Base-by-base conservation (phyloP, 2,329 filamentous ascomycete species). In the Penicillium hesseltinei region DNA sequence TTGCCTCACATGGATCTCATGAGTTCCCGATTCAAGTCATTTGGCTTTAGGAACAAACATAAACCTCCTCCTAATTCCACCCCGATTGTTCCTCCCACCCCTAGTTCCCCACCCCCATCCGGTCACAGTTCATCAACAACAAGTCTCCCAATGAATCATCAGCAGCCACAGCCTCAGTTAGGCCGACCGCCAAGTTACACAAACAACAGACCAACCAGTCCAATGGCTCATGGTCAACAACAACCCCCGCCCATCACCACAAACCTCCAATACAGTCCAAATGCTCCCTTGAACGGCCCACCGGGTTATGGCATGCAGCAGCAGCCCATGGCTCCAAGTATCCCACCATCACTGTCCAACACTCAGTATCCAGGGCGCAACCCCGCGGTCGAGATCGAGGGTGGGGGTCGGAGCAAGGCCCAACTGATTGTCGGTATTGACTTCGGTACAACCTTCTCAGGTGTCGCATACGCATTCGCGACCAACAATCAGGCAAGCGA, bases 401-500 rank as follows among this genome's bases (percentile, higher is more conserved):
- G 90, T 58, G 90, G 88, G 68, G 91, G 88, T 70, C 87, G 91
- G 73, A 96, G 88, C 80, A 97, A 97, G 81, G 90, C 94, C 52
- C 94, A 97, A 80, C 82, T 99, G 70, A 99, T 99, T 75, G 94
- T 99, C 54, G 94, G 94, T 66, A 97, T 99, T 73, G 94, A 99
- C 78, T 99, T 99, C 82, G 94, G 94, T 65, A 99, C 94, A 19
- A 99, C 94, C 5, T 99, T 97, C 75, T 97, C 94, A 3, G 94
- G 94, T 73, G 93, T 97, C 62, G 92, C 92, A 33, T 99, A 97
- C 73, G 88, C 88, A 43, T 90, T 90, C 77, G 92, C 92, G 60
- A 97, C 93, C 59, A 97, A 97, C 78, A 96, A 93, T 67, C 92
- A 97, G 77, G 92, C 92, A 59, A 95, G 96, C 75, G 94, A 97